These are phyloP conservation scores for Hypoxylon crocopeplum DNA, from an alignment of 495 filamentous ascomycete genomes.

Conservation along the genomic window DNA sequence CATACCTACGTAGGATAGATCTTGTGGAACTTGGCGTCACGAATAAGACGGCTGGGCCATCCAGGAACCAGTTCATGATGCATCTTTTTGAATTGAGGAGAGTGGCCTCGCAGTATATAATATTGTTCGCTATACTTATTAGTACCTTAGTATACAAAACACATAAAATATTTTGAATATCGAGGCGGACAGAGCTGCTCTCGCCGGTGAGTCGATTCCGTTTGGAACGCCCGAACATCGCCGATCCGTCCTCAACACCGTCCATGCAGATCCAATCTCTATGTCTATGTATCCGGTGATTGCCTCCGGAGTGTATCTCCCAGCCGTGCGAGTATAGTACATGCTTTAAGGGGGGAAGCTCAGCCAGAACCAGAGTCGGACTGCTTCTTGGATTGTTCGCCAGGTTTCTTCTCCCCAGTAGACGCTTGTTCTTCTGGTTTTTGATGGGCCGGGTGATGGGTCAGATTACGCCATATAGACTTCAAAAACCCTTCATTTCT, in stretches of 20 bases:
- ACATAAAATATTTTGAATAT: slow-evolving; percentile 19
- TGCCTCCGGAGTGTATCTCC: slow-evolving; percentile 7
- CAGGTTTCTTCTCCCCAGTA: slow-evolving; percentile 36
- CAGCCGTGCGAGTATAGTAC: slow-evolving; percentile 25
- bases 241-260: slow-evolving; percentile 27
- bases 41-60: background rate
- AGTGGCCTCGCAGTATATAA: slow-evolving; percentile 36
- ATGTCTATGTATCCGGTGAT: slow-evolving; percentile 27
- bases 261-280: slow-evolving; percentile 33
- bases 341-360: slow-evolving; percentile 16
- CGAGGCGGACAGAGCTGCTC: slow-evolving; percentile 23
- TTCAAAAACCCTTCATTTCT: slow-evolving; percentile 87
- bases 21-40: background rate
- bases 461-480: slow-evolving; percentile 86
- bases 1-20: background rate
- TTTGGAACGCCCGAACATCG: slow-evolving; percentile 11
- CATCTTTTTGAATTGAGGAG: slow-evolving; percentile 41
- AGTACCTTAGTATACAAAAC: slow-evolving; percentile 23
- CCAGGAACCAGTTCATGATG: slow-evolving; percentile 9
- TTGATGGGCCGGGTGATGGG: slow-evolving; percentile 69
- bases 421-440: slow-evolving; percentile 42
- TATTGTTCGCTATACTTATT: slow-evolving; percentile 21
- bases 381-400: slow-evolving; percentile 64
- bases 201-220: slow-evolving; percentile 17
- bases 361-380: slow-evolving; percentile 58